A percentile compares a stretch with the other conserved stretches of the same genome.
These are phyloP conservation scores for Yamadazyma insecticola DNA, from an alignment of 805 yeast genomes.

Conservation along the genomic window DNA sequence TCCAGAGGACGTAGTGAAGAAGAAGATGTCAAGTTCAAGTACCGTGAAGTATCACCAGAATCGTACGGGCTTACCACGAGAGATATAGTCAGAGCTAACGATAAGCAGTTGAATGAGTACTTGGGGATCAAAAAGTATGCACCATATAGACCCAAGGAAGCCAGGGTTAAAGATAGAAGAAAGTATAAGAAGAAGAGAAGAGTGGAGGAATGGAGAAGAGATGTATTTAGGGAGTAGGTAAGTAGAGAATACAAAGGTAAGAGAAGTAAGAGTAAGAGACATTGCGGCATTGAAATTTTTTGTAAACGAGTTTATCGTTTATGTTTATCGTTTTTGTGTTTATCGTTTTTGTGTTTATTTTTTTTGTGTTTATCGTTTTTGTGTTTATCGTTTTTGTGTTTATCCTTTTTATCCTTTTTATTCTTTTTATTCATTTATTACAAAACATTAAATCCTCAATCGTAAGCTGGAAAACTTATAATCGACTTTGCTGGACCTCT, in stretches of 20 bases:
- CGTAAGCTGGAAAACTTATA: conserved; percentile 20
- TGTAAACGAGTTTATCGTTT: no score
- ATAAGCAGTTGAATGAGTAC: conserved; percentile 73
- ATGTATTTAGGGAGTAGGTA: conserved; percentile 67
- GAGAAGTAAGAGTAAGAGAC: no score
- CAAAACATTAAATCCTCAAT: not conserved
- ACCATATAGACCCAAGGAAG: conserved; percentile 78
- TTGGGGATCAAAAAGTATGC: conserved; percentile 91
- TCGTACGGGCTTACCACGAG: conserved; percentile 79
- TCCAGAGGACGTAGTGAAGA: conserved; percentile 54
- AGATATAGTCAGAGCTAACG: conserved; percentile 89
- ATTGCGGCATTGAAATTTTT: no score
- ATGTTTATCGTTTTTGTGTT: no score
- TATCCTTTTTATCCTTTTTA: no score
- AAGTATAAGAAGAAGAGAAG: conserved; percentile 79
- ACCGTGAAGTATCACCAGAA: conserved; percentile 95
- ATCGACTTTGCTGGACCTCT: conserved; percentile 36
- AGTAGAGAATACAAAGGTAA: no score
- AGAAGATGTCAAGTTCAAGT: conserved; percentile 58
- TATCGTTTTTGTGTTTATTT: no score
- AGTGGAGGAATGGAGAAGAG: conserved; percentile 84
- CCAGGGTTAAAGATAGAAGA: conserved; percentile 70
- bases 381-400: no score
- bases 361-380: no score
- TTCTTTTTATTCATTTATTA: no score